A percentile compares a stretch with the other conserved stretches of the same genome.
Conservation (phyloP, 2,329 filamentous ascomycete species). For the Sclerotinia nivalis region DNA sequence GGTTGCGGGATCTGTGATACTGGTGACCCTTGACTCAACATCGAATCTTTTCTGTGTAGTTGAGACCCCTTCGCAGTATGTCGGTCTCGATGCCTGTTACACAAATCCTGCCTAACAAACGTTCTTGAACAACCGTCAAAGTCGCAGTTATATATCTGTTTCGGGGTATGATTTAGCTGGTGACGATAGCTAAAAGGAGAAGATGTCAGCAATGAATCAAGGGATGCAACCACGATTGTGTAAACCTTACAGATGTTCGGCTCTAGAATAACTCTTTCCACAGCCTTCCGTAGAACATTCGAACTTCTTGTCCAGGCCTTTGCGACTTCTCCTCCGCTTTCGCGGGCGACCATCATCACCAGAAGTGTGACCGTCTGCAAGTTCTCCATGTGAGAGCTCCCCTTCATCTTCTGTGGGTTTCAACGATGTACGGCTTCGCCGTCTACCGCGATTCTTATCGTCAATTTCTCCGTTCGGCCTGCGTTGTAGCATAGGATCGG, state of each 20-base stretch:
- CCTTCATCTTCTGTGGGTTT: slow-evolving; percentile 34
- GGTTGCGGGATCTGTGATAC: slow-evolving; percentile 32
- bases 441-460: slow-evolving; percentile 39
- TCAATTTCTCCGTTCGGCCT: slow-evolving; percentile 34
- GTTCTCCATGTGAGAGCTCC: slow-evolving; percentile 35
- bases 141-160: slow-evolving; percentile 92
- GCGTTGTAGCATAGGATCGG: slow-evolving; percentile 33
- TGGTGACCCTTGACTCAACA: slow-evolving; percentile 50
- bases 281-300: slow-evolving; percentile 84
- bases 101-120: slow-evolving; percentile 91
- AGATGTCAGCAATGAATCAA: slow-evolving; percentile 22
- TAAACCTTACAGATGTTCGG: slow-evolving; percentile 80
- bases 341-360: slow-evolving; percentile 41
- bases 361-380: slow-evolving; percentile 38
- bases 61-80: slow-evolving; percentile 79
- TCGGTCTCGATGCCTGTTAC: slow-evolving; percentile 79
- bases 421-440: slow-evolving; percentile 36
- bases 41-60: slow-evolving; percentile 70
- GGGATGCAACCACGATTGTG: neutral
- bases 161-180: slow-evolving; percentile 93
- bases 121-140: slow-evolving; percentile 86
- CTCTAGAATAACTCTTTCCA: slow-evolving; percentile 93
- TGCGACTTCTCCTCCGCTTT: slow-evolving; percentile 70
- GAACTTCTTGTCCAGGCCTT: slow-evolving; percentile 78
- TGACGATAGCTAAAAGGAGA: slow-evolving; percentile 66